These are phyloP conservation scores for Blastocystis sp. DNA, from an alignment of 352 stramenopile genomes.

Conservation along the genomic window DNA sequence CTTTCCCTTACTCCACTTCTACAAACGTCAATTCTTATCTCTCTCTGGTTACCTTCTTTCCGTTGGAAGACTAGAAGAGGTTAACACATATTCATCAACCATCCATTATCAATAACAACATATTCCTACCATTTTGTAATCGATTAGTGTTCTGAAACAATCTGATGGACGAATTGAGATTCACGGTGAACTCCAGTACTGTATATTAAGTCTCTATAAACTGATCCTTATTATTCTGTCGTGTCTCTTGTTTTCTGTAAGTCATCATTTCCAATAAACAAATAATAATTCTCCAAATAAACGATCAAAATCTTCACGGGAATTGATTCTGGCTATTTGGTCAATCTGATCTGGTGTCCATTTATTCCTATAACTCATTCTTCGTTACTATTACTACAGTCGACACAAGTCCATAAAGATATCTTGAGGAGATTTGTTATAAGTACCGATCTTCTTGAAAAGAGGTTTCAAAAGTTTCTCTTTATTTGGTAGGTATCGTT, in stretches of 20 bases:
- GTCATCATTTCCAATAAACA: conserved; percentile 17
- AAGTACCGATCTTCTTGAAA: neutral
- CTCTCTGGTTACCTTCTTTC: conserved; percentile 37
- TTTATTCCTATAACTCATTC: neutral
- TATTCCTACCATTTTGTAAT: conserved; percentile 62
- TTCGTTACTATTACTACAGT: neutral
- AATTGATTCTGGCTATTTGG: conserved; percentile 19
- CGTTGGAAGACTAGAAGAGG: conserved; percentile 38
- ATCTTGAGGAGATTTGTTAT: neutral
- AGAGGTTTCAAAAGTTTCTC: neutral
- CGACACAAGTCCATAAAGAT: conserved; percentile 9
- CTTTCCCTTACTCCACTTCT: conserved; percentile 69
- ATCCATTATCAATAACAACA: neutral
- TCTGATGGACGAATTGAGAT: conserved; percentile 1
- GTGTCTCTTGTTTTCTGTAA: neutral
- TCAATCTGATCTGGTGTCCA: neutral
- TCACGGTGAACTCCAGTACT: neutral
- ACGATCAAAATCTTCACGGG: neutral
- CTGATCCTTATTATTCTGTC: neutral
- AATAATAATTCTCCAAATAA: neutral
- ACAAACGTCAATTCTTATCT: neutral
- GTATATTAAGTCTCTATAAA: neutral
- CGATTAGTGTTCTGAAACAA: conserved; percentile 51
- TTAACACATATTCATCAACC: conserved; percentile 11
- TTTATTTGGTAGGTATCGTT: conserved; percentile 11